Conservation (phyloP, 768 basidiomycete genomes). For the Tylopilus subfusipes region DNA sequence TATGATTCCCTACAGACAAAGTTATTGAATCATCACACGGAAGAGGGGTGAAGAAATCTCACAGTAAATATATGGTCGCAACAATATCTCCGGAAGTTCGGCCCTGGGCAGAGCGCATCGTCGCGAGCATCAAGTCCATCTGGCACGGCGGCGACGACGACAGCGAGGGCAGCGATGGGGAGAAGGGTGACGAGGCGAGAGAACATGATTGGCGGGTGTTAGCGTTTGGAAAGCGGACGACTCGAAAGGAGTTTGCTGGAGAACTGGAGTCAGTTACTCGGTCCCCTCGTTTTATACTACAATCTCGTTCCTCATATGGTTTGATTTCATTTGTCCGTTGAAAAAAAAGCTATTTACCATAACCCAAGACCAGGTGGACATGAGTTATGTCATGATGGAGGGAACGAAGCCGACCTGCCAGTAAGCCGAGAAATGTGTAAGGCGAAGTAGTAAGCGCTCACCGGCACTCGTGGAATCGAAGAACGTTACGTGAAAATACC, state of each 20-base stretch:
- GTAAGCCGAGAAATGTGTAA: not conserved
- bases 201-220: constrained; percentile 2
- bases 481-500: no score
- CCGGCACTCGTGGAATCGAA: no score
- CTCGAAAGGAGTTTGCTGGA: no score
- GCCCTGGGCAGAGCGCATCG: not conserved
- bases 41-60: not conserved
- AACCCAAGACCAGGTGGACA: not conserved
- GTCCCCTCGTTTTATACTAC: no score
- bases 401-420: not conserved
- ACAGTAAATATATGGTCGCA: not conserved
- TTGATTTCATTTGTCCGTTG: no score
- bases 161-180: constrained; percentile 6
- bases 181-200: constrained; percentile 5
- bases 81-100: not conserved
- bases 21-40: not conserved
- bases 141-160: constrained; percentile 5
- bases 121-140: not conserved
- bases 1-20: not conserved
- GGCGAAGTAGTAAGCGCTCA: no score
- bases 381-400: not conserved
- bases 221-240: not conserved
- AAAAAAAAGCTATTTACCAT: no score
- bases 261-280: no score
- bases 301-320: no score